A percentile compares a stretch with the other conserved stretches of the same genome.
These are phyloP conservation scores for Angomonas ambiguus DNA, from an alignment of 208 protist species.

Conservation along the genomic window DNA sequence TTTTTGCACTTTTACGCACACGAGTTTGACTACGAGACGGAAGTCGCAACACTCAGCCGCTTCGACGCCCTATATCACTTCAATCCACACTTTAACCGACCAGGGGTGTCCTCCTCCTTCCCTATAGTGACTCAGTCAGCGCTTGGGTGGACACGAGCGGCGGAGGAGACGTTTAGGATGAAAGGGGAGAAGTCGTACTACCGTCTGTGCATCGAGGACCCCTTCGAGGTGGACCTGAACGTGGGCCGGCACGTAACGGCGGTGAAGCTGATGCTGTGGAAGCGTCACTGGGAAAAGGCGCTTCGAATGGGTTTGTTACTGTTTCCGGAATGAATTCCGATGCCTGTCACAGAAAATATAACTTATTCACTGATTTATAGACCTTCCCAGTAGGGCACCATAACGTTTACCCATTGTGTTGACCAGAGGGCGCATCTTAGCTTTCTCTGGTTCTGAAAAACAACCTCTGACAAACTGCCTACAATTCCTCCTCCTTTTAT, in stretches of 20 bases:
- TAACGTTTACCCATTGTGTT: too few species aligned
- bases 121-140: slow-evolving; percentile 50
- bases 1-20: slow-evolving; percentile 75
- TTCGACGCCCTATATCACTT: background rate
- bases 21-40: slow-evolving; percentile 56
- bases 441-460: too few species aligned
- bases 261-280: slow-evolving; percentile 75
- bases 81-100: background rate
- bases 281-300: slow-evolving; percentile 64
- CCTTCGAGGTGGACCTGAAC: slow-evolving; percentile 86
- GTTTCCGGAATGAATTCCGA: slow-evolving; percentile 3
- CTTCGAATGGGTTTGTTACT: slow-evolving; percentile 55
- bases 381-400: too few species aligned
- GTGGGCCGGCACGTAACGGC: slow-evolving; percentile 84
- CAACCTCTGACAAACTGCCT: too few species aligned
- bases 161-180: slow-evolving; percentile 72
- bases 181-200: slow-evolving; percentile 76
- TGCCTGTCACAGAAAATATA: background rate
- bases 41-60: slow-evolving; percentile 72
- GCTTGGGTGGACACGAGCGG: slow-evolving; percentile 73
- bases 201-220: slow-evolving; percentile 89
- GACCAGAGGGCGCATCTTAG: too few species aligned
- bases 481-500: too few species aligned
- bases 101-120: background rate
- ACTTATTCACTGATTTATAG: background rate